Evolutionary conservation across 2,329 filamentous ascomycete genomes (phyloP), one percentile per base, ranked within the genome.

Genomic region (Verticillium alfalfae): DNA sequence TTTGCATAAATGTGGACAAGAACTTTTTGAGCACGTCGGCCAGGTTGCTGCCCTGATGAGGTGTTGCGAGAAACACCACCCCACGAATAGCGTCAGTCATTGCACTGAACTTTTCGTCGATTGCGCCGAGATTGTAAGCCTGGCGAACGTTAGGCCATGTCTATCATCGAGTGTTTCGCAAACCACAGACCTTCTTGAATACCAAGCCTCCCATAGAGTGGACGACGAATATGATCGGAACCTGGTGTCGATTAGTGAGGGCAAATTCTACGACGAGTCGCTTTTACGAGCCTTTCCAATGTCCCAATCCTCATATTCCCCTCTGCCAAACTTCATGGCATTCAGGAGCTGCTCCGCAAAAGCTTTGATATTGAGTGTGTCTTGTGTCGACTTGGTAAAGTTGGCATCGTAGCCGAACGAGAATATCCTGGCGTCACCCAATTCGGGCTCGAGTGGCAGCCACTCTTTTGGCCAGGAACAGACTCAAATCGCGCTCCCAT

Each of bases 131-230:
- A 31, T 31, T 31, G 26, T 31, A 31, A 5, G 26, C 26, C 26
- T 31, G 26, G 26, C 26, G 26, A 31, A 31, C 26, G 26, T 31
- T 31, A 31, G 26, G 26, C 5, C 26, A 31, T 31, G 5, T 31
- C 26, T 4, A 31, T 5, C 5, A 31, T 31, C 26, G 5, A 31
- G 26, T 31, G 26, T 31, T 31, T 31, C 26, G 26, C 4, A 31
- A 31, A 31, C 5, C 26, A 4, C 26, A 31, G 26, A 31, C 73
- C 67, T 75, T 70, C 61, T 76, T 75, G 3, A 69, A 68, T n/a
- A 78, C 72, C 58, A 71, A 68, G 15, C 79, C 79, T 1, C 80
- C 79, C 79, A 82, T 80, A 39, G 73, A 77, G 63, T 82, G 79
- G 2, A 68, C 77, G 16, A 81, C 70, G 16, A 81, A 69, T 5